These are phyloP conservation scores for Oemleria cerasiformis DNA, from an alignment of 306 rosid genomes.

Conservation along the genomic window DNA sequence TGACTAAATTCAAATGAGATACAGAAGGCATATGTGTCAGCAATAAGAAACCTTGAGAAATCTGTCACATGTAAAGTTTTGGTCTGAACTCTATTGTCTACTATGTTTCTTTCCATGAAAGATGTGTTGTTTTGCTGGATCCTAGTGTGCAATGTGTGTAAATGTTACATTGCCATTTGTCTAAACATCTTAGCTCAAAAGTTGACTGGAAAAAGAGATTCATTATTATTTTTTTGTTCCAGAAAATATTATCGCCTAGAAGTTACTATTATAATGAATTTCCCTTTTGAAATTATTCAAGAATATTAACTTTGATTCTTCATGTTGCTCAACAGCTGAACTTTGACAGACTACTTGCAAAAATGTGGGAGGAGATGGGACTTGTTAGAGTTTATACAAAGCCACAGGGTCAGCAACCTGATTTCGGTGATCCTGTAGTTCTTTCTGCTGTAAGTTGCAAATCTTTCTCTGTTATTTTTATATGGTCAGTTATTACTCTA, in stretches of 20 bases:
- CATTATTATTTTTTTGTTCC: too few relatives aligned
- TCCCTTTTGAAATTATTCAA: background rate
- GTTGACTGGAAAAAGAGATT: too few relatives aligned
- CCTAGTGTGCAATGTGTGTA: background rate
- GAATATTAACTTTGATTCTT: conserved; percentile 5
- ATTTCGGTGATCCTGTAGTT: conserved; percentile 87
- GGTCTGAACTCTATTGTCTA: background rate
- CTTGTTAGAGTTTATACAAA: conserved; percentile 95
- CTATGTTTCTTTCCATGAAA: background rate
- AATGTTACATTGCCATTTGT: background rate
- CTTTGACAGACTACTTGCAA: conserved; percentile 86
- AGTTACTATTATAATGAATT: background rate
- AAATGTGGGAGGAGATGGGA: conserved; percentile 99
- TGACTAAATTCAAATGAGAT: conserved; percentile 3
- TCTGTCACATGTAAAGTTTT: conserved; percentile 1
- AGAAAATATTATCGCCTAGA: too few relatives aligned
- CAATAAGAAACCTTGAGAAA: background rate
- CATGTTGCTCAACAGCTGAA: conserved; percentile 65
- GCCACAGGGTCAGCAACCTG: conserved; percentile 99
- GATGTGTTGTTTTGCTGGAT: background rate
- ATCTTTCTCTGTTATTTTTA: conserved; percentile 13
- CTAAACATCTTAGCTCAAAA: too few relatives aligned
- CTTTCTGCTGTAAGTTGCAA: conserved; percentile 76
- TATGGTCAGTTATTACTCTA: conserved; percentile 10
- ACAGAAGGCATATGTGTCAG: background rate